A percentile compares a stretch with the other conserved stretches of the same genome.
Conservation (phyloP, 768 basidiomycete species). For the Trametes cinnabarina region DNA sequence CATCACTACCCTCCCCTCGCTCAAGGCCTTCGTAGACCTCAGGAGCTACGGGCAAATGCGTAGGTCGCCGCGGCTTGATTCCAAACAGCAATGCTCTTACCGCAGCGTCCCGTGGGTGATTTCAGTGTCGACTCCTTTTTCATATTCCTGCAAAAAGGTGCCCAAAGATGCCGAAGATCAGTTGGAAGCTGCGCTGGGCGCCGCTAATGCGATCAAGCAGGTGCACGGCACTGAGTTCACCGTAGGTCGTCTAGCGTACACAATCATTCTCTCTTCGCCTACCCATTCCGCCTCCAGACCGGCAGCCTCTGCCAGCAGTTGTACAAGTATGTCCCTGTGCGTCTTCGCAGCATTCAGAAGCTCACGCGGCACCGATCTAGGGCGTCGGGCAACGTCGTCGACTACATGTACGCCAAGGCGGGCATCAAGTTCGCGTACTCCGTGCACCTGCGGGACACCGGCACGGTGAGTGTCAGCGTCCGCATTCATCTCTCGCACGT, state of each 20-base stretch:
- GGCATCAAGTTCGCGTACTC: conserved; percentile 64
- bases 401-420: conserved; percentile 58
- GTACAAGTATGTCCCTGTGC: conserved; percentile 39
- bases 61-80: conserved; percentile 36
- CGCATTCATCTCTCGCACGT: not conserved
- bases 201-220: conserved; percentile 51
- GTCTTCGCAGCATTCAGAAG: conserved; percentile 20
- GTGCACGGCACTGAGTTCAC: conserved; percentile 58
- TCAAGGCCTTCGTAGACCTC: conserved; percentile 70
- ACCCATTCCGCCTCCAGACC: conserved; percentile 29
- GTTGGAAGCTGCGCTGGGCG: conserved; percentile 68
- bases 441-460: conserved; percentile 65
- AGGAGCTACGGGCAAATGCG: conserved; percentile 83
- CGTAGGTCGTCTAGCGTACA: conserved; percentile 30
- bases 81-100: not conserved
- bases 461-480: conserved; percentile 47
- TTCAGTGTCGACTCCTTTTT: conserved; percentile 76
- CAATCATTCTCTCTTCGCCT: not conserved
- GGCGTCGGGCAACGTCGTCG: conserved; percentile 64
- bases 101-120: not conserved
- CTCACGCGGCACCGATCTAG: conserved; percentile 21
- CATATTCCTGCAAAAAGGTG: conserved; percentile 60
- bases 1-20: conserved; percentile 48
- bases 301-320: conserved; percentile 46
- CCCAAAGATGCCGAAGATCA: conserved; percentile 75